Evolutionary conservation across 306 rosid genomes (phyloP), one percentile per base, ranked within the genome.

Genomic region (Alnus glutinosa): DNA sequence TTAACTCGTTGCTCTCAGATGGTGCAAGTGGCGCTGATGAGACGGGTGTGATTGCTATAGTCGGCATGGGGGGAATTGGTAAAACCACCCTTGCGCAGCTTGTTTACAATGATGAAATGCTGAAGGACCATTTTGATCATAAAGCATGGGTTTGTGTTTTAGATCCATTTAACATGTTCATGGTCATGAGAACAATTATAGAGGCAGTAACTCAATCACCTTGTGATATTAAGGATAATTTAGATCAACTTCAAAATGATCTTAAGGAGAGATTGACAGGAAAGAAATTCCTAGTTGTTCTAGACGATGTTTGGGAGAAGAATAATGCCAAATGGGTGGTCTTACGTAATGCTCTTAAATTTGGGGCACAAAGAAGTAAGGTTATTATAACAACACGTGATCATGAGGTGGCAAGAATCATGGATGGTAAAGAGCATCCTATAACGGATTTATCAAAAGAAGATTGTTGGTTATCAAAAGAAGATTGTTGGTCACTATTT

Each of bases 271-370:
- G 8, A 23, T 54, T 81, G 47, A 36, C 13, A 7, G 42, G 57
- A 0, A 81, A 69, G 46, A 69, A 2, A 42, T 42, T 42, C 7
- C 7, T 42, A 0, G 6, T 4, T 42, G 46, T 42, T 42, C 0
- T 42, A 42, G 84, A 81, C 44, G 84, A 81, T 46, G 52, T 80
- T 55, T 80, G 83, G 79, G 55, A 55, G 1, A 78, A 66, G 36
- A 19, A 74, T 42, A 0, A 42, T 42, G 46, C 5, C 49, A 16
- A 1, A 62, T 80, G 84, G 84, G 55, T 68, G 9, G 28, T 74
- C 18, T 28, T 80, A 0, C 48, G 14, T 19, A 78, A 75, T 54
- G 10, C 75, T 28, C 69, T 80, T 30, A 55, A 23, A 39, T 67
- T 16, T 3, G 79, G 54, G 3, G 51, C 70, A 34, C 55, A 69